Evolutionary conservation across 2,329 filamentous ascomycete species (phyloP).

Genomic region (Clarireedia hainanense): DNA sequence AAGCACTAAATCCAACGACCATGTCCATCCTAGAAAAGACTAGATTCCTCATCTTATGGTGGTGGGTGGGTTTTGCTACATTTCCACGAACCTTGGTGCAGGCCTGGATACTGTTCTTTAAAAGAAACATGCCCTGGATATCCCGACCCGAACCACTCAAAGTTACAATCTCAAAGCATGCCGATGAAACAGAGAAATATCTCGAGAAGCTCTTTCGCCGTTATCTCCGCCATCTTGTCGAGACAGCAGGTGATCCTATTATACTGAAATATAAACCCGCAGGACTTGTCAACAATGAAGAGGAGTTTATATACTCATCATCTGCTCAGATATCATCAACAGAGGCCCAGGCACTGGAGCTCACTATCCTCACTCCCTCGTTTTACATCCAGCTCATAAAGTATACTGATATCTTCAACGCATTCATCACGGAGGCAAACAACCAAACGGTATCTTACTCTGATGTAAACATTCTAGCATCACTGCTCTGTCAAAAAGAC

Average conservation of each 20-base stretch:
- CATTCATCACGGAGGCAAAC: background rate
- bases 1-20: conserved; percentile 40
- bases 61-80: conserved; percentile 60
- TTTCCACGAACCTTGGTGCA: conserved; percentile 58
- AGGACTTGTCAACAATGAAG: conserved; percentile 34
- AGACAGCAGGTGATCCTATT: conserved; percentile 37
- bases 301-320: conserved; percentile 34
- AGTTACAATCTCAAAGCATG: conserved; percentile 45
- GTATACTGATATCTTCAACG: conserved; percentile 36
- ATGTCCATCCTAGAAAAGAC: conserved; percentile 38
- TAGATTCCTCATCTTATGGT: conserved; percentile 48
- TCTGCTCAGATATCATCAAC: conserved; percentile 16
- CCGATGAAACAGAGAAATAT: conserved; percentile 40
- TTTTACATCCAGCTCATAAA: conserved; percentile 62
- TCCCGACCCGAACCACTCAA: conserved; percentile 54
- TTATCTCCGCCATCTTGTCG: conserved; percentile 44
- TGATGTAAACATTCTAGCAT: background rate
- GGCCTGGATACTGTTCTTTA: conserved; percentile 49
- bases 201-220: conserved; percentile 41
- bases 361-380: conserved; percentile 53
- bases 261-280: conserved; percentile 46
- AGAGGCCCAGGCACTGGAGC: conserved; percentile 34
- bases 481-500: background rate
- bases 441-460: background rate
- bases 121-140: conserved; percentile 53